Evolutionary conservation across 306 rosid species (phyloP).

Genomic region (Acacia melanoxylon): DNA sequence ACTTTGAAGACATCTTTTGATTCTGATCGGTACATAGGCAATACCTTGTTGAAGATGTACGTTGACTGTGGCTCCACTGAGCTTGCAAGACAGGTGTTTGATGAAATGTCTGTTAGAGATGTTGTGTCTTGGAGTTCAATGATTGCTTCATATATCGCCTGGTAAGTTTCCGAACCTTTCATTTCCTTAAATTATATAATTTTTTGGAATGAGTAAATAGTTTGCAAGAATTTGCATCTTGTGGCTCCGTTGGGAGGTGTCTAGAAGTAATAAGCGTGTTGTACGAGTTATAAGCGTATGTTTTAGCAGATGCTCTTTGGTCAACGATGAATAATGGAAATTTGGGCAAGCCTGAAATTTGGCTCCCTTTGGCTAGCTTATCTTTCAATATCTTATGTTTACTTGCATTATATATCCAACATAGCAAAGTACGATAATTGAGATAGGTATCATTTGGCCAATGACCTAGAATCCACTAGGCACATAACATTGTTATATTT

Average conservation of each 20-base stretch:
- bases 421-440: no score
- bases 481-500: no score
- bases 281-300: background rate
- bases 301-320: background rate
- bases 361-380: no score
- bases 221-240: background rate
- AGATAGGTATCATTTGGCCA: no score
- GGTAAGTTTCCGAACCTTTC: constrained; percentile 19
- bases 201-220: background rate
- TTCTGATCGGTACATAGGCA: constrained; percentile 37
- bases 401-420: no score
- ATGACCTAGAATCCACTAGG: no score
- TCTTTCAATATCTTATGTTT: no score
- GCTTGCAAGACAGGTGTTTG: constrained; percentile 48
- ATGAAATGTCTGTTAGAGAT: constrained; percentile 54
- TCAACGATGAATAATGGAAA: background rate
- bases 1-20: constrained; percentile 39
- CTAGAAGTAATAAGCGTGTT: background rate
- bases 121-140: constrained; percentile 66
- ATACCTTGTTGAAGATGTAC: constrained; percentile 53
- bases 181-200: background rate
- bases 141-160: constrained; percentile 53
- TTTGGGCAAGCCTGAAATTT: background rate
- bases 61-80: constrained; percentile 26
- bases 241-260: background rate